Conservation (phyloP, 1,284 basidiomycete genomes). For the Puccinia polysora region DNA sequence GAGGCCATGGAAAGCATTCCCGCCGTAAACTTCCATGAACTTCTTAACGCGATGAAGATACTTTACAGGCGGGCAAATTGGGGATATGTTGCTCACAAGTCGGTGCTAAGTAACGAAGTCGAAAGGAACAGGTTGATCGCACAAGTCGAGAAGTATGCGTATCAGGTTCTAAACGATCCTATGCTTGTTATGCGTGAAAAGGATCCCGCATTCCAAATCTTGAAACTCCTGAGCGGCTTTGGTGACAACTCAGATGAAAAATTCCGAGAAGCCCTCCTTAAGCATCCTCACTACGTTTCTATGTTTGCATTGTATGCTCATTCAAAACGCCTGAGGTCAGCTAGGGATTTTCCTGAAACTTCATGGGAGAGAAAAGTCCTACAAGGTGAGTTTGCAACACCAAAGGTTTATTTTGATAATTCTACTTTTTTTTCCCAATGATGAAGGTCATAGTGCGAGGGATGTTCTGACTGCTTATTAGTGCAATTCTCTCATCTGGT, state of each 20-base stretch:
- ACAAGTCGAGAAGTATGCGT: background rate
- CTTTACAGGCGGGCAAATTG: background rate
- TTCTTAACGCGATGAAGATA: background rate
- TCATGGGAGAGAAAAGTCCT: background rate
- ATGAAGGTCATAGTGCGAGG: no score
- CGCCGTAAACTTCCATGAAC: background rate
- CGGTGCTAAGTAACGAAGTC: no score
- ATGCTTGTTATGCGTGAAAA: background rate
- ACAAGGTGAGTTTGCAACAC: background rate
- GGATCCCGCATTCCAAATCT: background rate
- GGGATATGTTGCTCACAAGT: no score
- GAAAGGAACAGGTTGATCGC: background rate
- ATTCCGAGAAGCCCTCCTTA: background rate
- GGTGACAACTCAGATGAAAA: background rate
- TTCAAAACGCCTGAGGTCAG: background rate
- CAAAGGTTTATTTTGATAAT: no score
- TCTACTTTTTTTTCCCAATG: no score
- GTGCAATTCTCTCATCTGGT: no score
- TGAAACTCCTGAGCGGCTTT: background rate
- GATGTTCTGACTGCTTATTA: no score
- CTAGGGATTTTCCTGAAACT: background rate
- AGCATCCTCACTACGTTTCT: background rate
- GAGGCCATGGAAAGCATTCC: background rate
- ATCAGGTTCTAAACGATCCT: background rate
- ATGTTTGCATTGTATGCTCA: background rate